Evolutionary conservation across 2,329 filamentous ascomycete genomes (phyloP), one percentile per base, ranked within the genome.

Genomic region (Beauveria caledonica): DNA sequence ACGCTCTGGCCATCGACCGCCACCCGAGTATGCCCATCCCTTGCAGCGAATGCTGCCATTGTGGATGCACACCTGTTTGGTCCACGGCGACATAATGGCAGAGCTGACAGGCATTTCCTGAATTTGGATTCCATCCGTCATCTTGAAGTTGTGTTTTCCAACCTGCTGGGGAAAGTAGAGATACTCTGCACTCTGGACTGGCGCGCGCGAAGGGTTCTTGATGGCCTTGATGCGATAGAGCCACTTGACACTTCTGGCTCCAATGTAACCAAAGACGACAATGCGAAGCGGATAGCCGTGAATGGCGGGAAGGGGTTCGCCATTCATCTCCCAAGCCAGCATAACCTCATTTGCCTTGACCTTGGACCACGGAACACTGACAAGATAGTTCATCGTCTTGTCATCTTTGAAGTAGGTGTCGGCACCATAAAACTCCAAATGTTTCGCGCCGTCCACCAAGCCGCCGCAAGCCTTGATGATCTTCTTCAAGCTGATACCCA

Each of bases 371-470:
- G 87, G 87, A 0, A 89, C 84, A 15, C 78, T 83, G 52, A 89
- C 85, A 21, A 81, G 76, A 65, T 89, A 90, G 70, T 90, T 90
- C 73, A 81, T 82, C 0, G 80, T 77, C 49, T 86, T 73, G 17
- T 80, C 78, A 54, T 85, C 82, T 70, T 90, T 90, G 76, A 90
- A 87, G 67, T 90, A 90, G 0, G 86, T 88, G 61, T 90, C 88
- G 1, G 84, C 86, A 0, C 87, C 87, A 61, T 83, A 85, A 53
- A 90, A 80, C 64, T 90, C 86, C 13, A 90, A 70, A 63, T 90
- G 85, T 61, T 83, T 80, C 0, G 77, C 84, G 1, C 76, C 74
- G 11, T 74, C 73, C 1, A 69, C 64, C 2, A 88, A 71, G 0
- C 86, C 87, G 2, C 86, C 87, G 62, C 87, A 90, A 62, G 83